These are phyloP conservation scores for Solanum peruvianum DNA, from an alignment of 257 asterid species.

Conservation along the genomic window DNA sequence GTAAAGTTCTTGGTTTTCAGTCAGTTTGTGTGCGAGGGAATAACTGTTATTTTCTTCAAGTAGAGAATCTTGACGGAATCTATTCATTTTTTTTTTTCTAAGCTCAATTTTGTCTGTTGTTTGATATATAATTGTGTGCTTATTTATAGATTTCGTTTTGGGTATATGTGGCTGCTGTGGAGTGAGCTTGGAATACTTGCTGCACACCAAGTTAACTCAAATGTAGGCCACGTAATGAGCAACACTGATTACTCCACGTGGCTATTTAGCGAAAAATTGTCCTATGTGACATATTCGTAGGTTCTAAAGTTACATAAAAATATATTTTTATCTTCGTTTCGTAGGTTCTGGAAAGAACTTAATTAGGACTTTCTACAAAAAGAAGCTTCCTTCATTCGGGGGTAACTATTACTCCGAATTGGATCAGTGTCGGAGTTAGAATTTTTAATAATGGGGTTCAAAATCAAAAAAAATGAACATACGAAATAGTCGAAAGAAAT, in stretches of 20 bases:
- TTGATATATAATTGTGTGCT: neutral
- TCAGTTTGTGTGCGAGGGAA: neutral
- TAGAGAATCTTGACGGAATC: neutral
- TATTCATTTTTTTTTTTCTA: neutral
- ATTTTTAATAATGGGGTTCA: too few relatives aligned
- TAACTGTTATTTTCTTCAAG: neutral
- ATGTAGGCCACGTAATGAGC: neutral
- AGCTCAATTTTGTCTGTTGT: neutral
- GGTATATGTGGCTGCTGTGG: neutral
- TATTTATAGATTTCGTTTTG: neutral
- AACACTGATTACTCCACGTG: neutral
- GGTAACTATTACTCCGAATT: too few relatives aligned
- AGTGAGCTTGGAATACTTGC: neutral
- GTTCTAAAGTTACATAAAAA: neutral
- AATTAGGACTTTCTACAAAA: neutral
- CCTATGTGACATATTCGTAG: neutral
- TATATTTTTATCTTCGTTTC: too few relatives aligned
- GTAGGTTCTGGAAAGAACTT: neutral
- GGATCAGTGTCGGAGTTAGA: rapidly evolving
- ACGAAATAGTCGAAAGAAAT: too few relatives aligned
- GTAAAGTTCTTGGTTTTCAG: neutral
- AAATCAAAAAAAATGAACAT: too few relatives aligned
- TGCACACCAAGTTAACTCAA: neutral
- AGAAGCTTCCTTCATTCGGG: neutral
- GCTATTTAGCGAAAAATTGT: neutral